These are phyloP conservation scores for Leucocoprinus birnbaumii DNA, from an alignment of 768 basidiomycete species.

Conservation along the genomic window DNA sequence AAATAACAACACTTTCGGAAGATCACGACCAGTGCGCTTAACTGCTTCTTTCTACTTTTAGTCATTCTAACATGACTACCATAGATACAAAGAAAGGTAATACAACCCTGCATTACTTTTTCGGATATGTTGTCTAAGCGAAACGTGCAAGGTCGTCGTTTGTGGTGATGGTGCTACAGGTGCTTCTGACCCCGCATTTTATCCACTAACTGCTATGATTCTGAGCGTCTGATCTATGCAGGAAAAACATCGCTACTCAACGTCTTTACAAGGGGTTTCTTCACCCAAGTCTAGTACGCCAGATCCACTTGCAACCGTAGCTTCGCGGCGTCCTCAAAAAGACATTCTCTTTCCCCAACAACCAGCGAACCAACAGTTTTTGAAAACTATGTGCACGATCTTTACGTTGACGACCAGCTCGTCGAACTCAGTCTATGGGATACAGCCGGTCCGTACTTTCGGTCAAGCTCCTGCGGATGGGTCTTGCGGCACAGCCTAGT, in stretches of 20 bases:
- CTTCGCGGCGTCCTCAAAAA: background rate
- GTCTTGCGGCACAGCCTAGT: background rate
- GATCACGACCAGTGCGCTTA: conserved; percentile 45
- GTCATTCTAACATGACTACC: conserved; percentile 3
- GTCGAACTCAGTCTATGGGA: conserved; percentile 97
- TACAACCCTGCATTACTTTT: conserved; percentile 2
- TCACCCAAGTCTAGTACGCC: conserved; percentile 89
- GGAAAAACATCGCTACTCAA: conserved; percentile 85
- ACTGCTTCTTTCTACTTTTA: background rate
- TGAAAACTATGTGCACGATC: conserved; percentile 94
- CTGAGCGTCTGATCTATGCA: conserved; percentile 28
- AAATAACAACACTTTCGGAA: conserved; percentile 51
- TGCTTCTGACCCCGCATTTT: conserved; percentile 29
- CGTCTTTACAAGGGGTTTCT: conserved; percentile 88
- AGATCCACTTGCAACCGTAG: conserved; percentile 1
- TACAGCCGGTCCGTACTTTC: conserved; percentile 73
- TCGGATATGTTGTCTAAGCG: conserved; percentile 6
- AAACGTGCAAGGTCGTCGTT: conserved; percentile 61
- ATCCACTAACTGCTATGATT: conserved; percentile 15
- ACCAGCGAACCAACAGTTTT: conserved; percentile 90
- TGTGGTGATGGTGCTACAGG: conserved; percentile 97
- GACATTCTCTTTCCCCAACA: background rate
- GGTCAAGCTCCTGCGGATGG: background rate
- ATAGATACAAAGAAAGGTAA: conserved; percentile 48
- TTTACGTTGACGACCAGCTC: conserved; percentile 80